A percentile compares a stretch with the other conserved stretches of the same genome.
phyloP scores from a whole-genome alignment of 2,329 filamentous ascomycete genomes.

The Metarhizium anisopliae region DNA sequence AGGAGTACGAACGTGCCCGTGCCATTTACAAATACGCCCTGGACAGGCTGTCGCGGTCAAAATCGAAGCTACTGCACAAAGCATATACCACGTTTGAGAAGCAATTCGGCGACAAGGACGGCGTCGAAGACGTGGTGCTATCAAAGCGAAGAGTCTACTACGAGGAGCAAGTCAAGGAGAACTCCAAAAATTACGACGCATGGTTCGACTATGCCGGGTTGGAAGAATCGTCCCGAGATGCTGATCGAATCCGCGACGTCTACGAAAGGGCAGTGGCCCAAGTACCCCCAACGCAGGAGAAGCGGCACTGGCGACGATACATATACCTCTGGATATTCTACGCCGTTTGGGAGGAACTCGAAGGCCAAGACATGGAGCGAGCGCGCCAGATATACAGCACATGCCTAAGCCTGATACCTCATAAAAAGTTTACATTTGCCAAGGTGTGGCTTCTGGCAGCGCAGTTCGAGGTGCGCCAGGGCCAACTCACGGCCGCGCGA shows the following conservation, averaged over 20 bases:
- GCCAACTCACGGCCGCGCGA: conserved; percentile 67
- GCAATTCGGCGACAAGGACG: conserved; percentile 88
- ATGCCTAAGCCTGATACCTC: conserved; percentile 78
- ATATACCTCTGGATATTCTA: conserved; percentile 99
- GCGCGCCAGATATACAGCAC: conserved; percentile 87
- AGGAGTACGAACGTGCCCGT: conserved; percentile 86
- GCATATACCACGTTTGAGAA: conserved; percentile 97
- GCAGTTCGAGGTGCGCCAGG: conserved; percentile 85
- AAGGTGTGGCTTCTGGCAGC: conserved; percentile 94
- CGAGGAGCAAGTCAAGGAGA: conserved; percentile 88
- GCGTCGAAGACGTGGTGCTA: conserved; percentile 91
- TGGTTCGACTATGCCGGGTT: conserved; percentile 95
- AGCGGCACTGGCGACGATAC: conserved; percentile 93
- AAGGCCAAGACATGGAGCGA: conserved; percentile 67
- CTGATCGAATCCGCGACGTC: conserved; percentile 77
- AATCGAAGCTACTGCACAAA: conserved; percentile 77
- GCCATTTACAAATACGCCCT: conserved; percentile 97
- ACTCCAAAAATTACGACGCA: conserved; percentile 90
- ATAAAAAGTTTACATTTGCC: conserved; percentile 95
- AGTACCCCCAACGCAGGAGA: conserved; percentile 89
- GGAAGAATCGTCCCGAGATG: conserved; percentile 77
- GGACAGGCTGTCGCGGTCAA: conserved; percentile 81
- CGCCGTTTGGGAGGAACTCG: conserved; percentile 87
- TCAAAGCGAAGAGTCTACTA: conserved; percentile 89
- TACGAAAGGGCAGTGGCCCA: conserved; percentile 96